phyloP scores from a whole-genome alignment of 495 filamentous ascomycete genomes.

The Tetracladium marchalianum region DNA sequence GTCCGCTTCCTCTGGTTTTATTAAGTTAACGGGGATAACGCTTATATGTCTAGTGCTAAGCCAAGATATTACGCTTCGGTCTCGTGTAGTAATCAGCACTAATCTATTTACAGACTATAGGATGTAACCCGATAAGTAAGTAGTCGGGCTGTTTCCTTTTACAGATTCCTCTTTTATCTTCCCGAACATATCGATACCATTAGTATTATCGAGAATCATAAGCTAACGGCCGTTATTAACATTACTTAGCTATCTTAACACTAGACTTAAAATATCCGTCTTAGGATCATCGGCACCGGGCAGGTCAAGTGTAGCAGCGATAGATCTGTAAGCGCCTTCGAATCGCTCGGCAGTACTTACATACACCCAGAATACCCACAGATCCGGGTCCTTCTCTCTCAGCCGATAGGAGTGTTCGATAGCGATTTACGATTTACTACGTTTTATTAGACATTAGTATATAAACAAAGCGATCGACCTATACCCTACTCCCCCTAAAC shows the following conservation, averaged over 20 bases:
- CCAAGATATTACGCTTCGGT: constrained; percentile 18
- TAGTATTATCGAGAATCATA: constrained; percentile 34
- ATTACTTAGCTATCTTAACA: constrained; percentile 29
- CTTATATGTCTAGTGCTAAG: constrained; percentile 6
- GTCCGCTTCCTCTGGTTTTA: constrained; percentile 7
- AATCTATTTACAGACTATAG: constrained; percentile 30
- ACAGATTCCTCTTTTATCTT: background rate
- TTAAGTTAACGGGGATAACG: constrained; percentile 2
- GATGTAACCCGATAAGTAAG: constrained; percentile 19
- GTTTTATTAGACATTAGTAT: background rate
- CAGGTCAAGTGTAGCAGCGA: constrained; percentile 27
- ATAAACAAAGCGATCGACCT: background rate
- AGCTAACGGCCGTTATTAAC: constrained; percentile 31
- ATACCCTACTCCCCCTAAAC: constrained; percentile 15
- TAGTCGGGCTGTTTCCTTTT: background rate
- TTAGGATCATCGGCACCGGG: constrained; percentile 26
- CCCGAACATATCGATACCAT: constrained; percentile 26
- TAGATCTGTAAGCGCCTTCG: constrained; percentile 26
- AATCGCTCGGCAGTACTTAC: constrained; percentile 26
- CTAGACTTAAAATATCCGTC: constrained; percentile 25
- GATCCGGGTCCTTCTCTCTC: constrained; percentile 21
- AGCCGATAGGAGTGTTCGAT: constrained; percentile 35
- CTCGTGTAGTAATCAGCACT: constrained; percentile 28
- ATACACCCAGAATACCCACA: constrained; percentile 39
- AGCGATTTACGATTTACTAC: constrained; percentile 43